Percentiles rank a stretch among this genome's conserved stretches.
phyloP scores from a whole-genome alignment of 805 yeast species.

The Ogataea trehalophila region DNA sequence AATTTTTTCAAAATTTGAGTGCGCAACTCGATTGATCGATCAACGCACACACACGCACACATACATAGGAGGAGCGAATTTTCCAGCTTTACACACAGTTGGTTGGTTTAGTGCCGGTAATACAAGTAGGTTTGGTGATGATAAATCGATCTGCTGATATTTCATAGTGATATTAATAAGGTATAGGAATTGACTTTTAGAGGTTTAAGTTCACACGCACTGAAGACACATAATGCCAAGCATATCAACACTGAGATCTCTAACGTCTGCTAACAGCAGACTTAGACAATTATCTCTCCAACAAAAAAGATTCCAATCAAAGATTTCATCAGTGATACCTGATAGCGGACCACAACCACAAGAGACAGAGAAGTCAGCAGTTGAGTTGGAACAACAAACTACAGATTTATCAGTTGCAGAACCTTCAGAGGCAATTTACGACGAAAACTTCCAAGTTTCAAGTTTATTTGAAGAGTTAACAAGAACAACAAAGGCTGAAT shows the following conservation, averaged over 20 bases:
- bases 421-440: neutral
- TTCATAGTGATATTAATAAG: no score
- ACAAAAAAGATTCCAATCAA: slow-evolving; percentile 1
- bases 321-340: neutral
- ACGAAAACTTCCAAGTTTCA: neutral
- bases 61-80: no score
- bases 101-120: no score
- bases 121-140: no score
- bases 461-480: slow-evolving; percentile 11
- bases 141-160: no score
- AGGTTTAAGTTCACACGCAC: no score
- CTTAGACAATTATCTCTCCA: neutral
- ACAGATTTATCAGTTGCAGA: neutral
- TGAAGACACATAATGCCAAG: no score
- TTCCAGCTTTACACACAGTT: no score
- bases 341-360: neutral
- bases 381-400: neutral
- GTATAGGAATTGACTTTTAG: no score
- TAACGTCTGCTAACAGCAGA: neutral
- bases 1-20: no score
- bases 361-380: neutral
- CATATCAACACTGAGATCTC: slow-evolving; percentile 3
- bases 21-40: no score
- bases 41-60: no score
- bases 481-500: slow-evolving; percentile 20